A percentile compares a stretch with the other conserved stretches of the same genome.
These are phyloP conservation scores for Boletus reticuloceps DNA, from an alignment of 768 basidiomycete species.

Conservation along the genomic window DNA sequence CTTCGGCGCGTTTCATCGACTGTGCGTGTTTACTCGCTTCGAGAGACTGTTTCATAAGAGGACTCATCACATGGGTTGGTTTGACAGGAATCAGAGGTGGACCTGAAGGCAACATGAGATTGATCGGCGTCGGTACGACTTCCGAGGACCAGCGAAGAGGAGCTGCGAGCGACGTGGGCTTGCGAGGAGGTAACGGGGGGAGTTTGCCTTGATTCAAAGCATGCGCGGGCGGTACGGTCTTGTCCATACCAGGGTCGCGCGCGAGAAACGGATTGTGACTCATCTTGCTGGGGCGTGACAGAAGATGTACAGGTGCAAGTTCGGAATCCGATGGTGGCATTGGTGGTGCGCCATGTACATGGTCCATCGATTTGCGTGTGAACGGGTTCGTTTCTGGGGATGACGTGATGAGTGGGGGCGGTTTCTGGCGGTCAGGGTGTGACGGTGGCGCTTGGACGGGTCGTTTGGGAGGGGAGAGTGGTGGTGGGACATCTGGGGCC, in stretches of 20 bases:
- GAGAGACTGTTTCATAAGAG: constrained; percentile 69
- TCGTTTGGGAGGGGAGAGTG: constrained; percentile 24
- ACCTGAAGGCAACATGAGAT: constrained; percentile 1
- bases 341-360: not conserved
- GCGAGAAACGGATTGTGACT: constrained; percentile 33
- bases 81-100: constrained; percentile 24
- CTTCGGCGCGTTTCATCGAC: constrained; percentile 66
- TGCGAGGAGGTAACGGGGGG: constrained; percentile 36
- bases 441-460: constrained; percentile 24
- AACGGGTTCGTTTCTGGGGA: constrained; percentile 32
- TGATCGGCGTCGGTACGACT: not conserved
- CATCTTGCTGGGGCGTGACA: constrained; percentile 17
- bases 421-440: constrained; percentile 28
- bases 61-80: constrained; percentile 51
- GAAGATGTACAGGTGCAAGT: not conserved
- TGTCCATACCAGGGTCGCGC: constrained; percentile 19
- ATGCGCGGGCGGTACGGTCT: not conserved
- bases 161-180: constrained; percentile 26
- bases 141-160: constrained; percentile 23
- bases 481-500: not conserved
- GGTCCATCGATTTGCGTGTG: constrained; percentile 20
- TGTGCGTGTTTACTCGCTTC: constrained; percentile 73
- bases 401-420: constrained; percentile 16
- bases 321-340: constrained; percentile 7
- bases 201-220: constrained; percentile 18